Conservation (phyloP, 2,329 filamentous ascomycete genomes). For the Monosporascus cannonballus region DNA sequence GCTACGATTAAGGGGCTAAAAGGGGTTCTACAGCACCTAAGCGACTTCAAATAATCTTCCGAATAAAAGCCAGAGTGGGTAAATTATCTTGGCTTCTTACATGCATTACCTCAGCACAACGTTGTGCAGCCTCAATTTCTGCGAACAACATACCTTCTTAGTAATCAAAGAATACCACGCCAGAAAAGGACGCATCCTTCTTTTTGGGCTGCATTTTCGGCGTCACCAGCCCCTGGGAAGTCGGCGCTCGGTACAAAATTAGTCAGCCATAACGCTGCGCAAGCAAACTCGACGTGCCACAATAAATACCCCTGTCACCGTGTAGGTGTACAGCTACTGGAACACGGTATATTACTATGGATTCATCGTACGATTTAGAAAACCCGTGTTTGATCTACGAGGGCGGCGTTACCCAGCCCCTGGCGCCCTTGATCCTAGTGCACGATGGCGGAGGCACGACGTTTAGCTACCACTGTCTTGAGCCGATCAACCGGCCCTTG, state of each 20-base stretch:
- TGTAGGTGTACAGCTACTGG: not conserved
- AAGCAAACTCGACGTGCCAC: too few relatives aligned
- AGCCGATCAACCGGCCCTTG: constrained; percentile 39
- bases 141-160: too few relatives aligned
- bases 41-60: not conserved
- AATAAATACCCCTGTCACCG: too few relatives aligned
- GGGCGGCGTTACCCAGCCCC: constrained; percentile 13
- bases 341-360: not conserved
- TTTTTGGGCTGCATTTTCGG: too few relatives aligned
- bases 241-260: too few relatives aligned
- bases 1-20: not conserved
- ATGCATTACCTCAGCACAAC: not conserved
- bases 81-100: not conserved
- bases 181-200: too few relatives aligned
- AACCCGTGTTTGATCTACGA: constrained; percentile 25
- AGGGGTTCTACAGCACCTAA: too few relatives aligned
- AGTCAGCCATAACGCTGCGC: too few relatives aligned
- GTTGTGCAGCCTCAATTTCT: not conserved
- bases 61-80: not conserved
- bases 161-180: too few relatives aligned
- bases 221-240: too few relatives aligned
- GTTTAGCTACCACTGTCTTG: constrained; percentile 51
- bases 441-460: constrained; percentile 58
- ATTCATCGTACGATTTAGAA: constrained; percentile 3
- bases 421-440: constrained; percentile 46